Percentiles rank a stretch among this genome's conserved stretches.
Evolutionary conservation across 1,139 yeast species (phyloP).

Genomic region (Candida sanyaensis): DNA sequence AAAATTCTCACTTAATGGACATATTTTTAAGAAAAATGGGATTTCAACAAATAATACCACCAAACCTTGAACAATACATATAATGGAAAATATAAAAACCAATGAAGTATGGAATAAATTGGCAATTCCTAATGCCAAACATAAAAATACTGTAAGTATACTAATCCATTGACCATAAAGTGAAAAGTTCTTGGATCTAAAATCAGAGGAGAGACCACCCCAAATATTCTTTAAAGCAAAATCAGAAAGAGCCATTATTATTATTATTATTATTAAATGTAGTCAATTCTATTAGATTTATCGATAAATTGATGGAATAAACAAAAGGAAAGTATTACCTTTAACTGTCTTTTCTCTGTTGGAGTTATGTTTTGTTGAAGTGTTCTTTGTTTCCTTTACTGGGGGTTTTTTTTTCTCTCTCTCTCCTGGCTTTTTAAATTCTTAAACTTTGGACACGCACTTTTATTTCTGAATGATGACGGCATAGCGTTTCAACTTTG

Average conservation of each 20-base stretch:
- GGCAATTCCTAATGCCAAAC: conserved; percentile 88
- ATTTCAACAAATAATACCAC: conserved; percentile 85
- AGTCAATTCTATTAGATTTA: too few species aligned
- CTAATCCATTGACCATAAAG: conserved; percentile 62
- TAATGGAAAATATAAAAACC: conserved; percentile 80
- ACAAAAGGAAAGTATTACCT: too few species aligned
- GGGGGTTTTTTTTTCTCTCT: background rate
- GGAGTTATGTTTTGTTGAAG: background rate
- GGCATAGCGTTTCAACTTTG: too few species aligned
- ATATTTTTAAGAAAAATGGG: conserved; percentile 83
- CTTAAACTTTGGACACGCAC: background rate
- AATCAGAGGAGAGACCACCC: conserved; percentile 63
- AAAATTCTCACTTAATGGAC: conserved; percentile 89
- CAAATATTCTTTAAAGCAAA: conserved; percentile 35
- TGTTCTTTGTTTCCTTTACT: conserved; percentile 5
- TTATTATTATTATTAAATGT: too few species aligned
- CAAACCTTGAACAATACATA: conserved; percentile 81
- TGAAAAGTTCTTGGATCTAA: conserved; percentile 66
- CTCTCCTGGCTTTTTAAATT: background rate
- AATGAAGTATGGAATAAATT: conserved; percentile 83
- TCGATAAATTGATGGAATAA: too few species aligned
- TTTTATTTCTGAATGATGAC: background rate
- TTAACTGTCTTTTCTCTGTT: too few species aligned
- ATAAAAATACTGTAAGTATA: conserved; percentile 70
- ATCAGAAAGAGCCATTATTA: conserved; percentile 23